These are phyloP conservation scores for Leishmania amazonensis DNA, from an alignment of 208 protist genomes.

Conservation along the genomic window DNA sequence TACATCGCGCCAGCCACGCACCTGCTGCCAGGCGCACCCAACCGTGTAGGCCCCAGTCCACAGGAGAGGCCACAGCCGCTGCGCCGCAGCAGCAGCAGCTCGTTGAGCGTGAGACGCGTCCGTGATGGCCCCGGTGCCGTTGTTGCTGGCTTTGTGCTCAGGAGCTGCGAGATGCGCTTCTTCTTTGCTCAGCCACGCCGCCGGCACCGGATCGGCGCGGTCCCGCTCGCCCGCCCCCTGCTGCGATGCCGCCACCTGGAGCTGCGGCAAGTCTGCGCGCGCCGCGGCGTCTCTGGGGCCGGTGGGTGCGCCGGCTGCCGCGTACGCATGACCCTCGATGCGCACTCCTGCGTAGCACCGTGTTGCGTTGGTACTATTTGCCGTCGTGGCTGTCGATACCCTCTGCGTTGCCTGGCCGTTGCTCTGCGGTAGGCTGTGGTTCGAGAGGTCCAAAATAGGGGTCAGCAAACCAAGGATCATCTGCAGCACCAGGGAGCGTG, in stretches of 20 bases:
- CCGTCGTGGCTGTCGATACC: not conserved
- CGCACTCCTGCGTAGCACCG: constrained; percentile 30
- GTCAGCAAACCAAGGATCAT: constrained; percentile 56
- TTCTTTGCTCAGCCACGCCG: constrained; percentile 1
- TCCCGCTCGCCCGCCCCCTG: not conserved
- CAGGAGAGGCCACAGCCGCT: constrained; percentile 64
- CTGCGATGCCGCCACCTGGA: not conserved
- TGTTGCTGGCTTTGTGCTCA: constrained; percentile 18
- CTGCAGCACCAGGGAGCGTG: constrained; percentile 65
- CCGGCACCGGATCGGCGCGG: not conserved
- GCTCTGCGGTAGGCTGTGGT: not conserved
- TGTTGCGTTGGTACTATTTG: not conserved
- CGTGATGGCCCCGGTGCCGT: constrained; percentile 3
- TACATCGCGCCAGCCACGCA: constrained; percentile 28
- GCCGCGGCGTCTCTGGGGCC: not conserved
- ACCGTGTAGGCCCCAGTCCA: constrained; percentile 63
- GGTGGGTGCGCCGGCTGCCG: constrained; percentile 1
- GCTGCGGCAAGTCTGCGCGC: not conserved
- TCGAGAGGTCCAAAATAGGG: constrained; percentile 41
- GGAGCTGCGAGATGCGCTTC: not conserved
- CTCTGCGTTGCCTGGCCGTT: not conserved
- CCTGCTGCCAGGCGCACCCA: constrained; percentile 72
- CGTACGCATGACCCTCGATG: constrained; percentile 23
- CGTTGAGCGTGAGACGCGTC: constrained; percentile 27
- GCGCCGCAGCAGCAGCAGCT: constrained; percentile 29